Percentiles rank a stretch among this genome's conserved stretches.
Conservation (phyloP, 2,329 filamentous ascomycete genomes). For the Aspergillus fumigatiaffinis region DNA sequence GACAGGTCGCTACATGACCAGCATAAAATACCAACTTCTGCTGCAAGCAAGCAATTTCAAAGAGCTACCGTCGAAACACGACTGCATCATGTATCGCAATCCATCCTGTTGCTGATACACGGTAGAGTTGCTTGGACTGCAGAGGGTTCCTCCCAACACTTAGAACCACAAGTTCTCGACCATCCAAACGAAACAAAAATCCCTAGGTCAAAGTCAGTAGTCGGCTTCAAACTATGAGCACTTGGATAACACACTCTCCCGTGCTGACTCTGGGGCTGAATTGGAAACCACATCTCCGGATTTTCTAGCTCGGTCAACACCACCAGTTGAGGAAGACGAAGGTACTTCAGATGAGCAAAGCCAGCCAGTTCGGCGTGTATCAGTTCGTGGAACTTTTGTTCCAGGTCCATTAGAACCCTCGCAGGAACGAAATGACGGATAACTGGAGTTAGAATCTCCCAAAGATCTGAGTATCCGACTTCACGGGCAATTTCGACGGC, state of each 20-base stretch:
- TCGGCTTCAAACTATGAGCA: not conserved
- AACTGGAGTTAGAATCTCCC: not conserved
- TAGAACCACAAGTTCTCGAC: not conserved
- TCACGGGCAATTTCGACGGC: slow-evolving; percentile 2
- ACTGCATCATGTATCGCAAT: not conserved
- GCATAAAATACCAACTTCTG: not conserved
- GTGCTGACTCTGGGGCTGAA: not conserved
- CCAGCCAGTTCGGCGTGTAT: not conserved
- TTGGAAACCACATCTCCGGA: slow-evolving; percentile 4
- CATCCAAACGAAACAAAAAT: slow-evolving; percentile 2
- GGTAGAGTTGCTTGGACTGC: not conserved
- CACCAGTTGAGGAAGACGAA: not conserved
- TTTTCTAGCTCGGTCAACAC: slow-evolving; percentile 1
- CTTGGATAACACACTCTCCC: not conserved
- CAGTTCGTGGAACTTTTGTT: not conserved
- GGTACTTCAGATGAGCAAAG: not conserved
- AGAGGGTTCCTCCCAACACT: not conserved
- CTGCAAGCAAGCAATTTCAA: not conserved
- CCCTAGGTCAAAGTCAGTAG: not conserved
- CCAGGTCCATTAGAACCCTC: not conserved
- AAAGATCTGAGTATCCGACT: not conserved
- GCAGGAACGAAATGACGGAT: not conserved
- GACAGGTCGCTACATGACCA: not conserved
- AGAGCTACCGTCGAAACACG: not conserved
- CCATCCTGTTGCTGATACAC: not conserved